phyloP scores from a whole-genome alignment of 306 rosid species.

The Alnus rubra region DNA sequence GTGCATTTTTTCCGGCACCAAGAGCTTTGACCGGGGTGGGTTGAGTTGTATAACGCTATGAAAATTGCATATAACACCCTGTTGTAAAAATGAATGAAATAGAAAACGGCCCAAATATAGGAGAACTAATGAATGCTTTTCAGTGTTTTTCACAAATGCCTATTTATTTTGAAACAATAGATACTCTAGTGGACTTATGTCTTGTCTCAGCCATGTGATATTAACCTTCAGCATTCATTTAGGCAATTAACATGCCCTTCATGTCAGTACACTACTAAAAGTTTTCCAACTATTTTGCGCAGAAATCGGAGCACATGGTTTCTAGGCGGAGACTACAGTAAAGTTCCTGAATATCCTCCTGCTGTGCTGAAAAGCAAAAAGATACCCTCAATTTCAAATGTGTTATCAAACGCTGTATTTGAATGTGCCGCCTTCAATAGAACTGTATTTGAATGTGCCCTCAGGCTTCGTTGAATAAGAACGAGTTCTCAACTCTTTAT shows the following conservation, averaged over 20 bases:
- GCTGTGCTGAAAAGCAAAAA: background rate
- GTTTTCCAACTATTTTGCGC: slow-evolving; percentile 20
- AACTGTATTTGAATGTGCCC: background rate
- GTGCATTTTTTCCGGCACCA: background rate
- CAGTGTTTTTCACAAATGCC: background rate
- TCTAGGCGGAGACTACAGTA: slow-evolving; percentile 45
- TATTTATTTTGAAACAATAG: background rate
- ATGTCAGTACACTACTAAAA: background rate
- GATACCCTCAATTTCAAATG: no score
- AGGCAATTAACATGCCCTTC: background rate
- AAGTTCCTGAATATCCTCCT: slow-evolving; percentile 29
- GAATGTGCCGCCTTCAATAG: slow-evolving; percentile 1
- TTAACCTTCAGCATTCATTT: background rate
- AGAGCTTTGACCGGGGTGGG: background rate
- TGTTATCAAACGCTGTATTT: background rate
- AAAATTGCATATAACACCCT: background rate
- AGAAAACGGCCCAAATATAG: background rate
- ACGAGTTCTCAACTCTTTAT: background rate
- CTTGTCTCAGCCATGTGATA: background rate
- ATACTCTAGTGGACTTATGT: background rate
- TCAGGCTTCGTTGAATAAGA: background rate
- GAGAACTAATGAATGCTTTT: background rate
- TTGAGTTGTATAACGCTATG: background rate
- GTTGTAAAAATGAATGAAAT: background rate
- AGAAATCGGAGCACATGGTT: slow-evolving; percentile 83